A percentile compares a stretch with the other conserved stretches of the same genome.
phyloP scores from a whole-genome alignment of 140 eudicot species.

The Flaveria floridana region DNA sequence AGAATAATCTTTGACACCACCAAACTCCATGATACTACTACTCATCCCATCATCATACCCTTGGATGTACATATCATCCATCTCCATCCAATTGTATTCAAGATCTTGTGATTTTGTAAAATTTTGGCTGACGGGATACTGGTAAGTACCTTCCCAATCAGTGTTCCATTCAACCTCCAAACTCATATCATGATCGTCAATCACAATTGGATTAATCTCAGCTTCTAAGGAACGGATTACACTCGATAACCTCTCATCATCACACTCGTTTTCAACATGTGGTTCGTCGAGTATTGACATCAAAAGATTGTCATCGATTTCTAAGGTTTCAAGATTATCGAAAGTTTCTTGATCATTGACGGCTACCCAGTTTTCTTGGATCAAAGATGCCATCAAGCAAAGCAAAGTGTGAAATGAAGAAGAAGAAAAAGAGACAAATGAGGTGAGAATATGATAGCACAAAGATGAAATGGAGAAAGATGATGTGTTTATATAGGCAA shows the following conservation, averaged over 20 bases:
- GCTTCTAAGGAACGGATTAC: conserved; percentile 62
- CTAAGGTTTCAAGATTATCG: conserved; percentile 32
- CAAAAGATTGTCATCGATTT: conserved; percentile 45
- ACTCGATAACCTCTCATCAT: conserved; percentile 43
- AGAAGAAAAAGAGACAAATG: background rate
- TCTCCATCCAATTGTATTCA: conserved; percentile 47
- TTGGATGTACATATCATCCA: conserved; percentile 43
- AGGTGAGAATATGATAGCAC: conserved; percentile 27
- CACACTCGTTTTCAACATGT: conserved; percentile 41
- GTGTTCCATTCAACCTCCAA: conserved; percentile 29
- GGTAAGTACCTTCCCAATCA: conserved; percentile 36
- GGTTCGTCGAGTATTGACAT: conserved; percentile 66
- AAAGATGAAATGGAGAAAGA: conserved; percentile 26
- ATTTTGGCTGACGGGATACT: conserved; percentile 17
- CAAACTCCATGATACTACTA: conserved; percentile 34
- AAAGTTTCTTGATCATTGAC: conserved; percentile 29
- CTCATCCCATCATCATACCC: conserved; percentile 38
- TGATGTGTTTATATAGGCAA: conserved; percentile 33
- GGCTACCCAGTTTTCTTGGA: conserved; percentile 41
- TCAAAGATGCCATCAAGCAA: conserved; percentile 53
- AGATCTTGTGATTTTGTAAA: conserved; percentile 27
- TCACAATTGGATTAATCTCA: conserved; percentile 43
- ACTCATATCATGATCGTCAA: conserved; percentile 29
- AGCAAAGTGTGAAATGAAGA: background rate
- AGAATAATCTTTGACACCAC: conserved; percentile 42